Evolutionary conservation across 2,329 filamentous ascomycete genomes (phyloP), one percentile per base, ranked within the genome.

Genomic region (Fusarium ramigenum): DNA sequence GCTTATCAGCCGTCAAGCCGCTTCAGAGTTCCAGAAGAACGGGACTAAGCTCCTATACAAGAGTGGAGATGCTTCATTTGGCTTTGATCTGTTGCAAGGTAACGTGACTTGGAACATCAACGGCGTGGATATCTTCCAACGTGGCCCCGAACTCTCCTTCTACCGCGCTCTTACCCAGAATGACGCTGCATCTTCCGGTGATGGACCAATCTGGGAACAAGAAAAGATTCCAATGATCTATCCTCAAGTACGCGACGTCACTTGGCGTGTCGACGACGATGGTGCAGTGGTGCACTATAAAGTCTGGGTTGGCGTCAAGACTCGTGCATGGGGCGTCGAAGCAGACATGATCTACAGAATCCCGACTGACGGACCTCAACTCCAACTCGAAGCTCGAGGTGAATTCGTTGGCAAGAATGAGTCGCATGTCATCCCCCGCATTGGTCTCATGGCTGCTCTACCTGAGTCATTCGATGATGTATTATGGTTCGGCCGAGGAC

Each of bases 321-420:
- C 63, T 0, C 58, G 36, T 0, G 69, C 57, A 0, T 72, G 69
- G 68, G 69, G 69, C 15, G 52, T 68, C 1, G 43, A 68, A 5
- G 68, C 69, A 5, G 58, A 68, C 6, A 43, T 72, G 49, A 40
- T 68, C 9, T 72, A 72, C 40, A 71, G 2, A 4, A 72, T 72
- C 9, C 68, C 69, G 0, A 25, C 32, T 1, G 7, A 21, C 0
- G 49, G 59, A 0, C 43, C 69, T 7, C 19, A 36, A 1, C 58
- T 72, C 1, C 68, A 60, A 5, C 53, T 72, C 0, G 23, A 68
- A 15, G 36, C 30, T 3, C 54, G 37, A 0, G 63, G 69, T 1
- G 57, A 64, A 1, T 69, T 71, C 1, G 10, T 72, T 0, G 58
- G 69, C 0, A 72, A 42, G 36, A 72, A 72, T 7, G 50, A 56